phyloP scores from a whole-genome alignment of 2,329 filamentous ascomycete genomes.

The Tolypocladium capitatum region DNA sequence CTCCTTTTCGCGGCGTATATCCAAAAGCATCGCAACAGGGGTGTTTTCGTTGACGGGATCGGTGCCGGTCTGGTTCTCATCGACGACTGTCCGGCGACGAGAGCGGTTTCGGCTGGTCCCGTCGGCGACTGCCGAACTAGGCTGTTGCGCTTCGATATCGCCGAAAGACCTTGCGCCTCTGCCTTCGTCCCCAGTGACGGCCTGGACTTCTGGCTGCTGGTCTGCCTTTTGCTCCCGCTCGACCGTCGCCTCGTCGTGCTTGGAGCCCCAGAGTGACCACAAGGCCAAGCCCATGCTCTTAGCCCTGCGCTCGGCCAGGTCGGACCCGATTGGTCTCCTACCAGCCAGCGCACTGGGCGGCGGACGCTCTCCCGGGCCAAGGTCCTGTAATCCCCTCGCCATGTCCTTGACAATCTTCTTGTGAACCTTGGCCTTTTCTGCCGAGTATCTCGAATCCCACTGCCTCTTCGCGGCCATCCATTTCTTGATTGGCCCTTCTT shows the following conservation, averaged over 20 bases:
- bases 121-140: conserved; percentile 9
- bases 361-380: conserved; percentile 59
- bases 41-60: conserved; percentile 23
- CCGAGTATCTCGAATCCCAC: conserved; percentile 62
- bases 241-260: conserved; percentile 69
- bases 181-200: conserved; percentile 26
- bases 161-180: conserved; percentile 27
- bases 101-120: conserved; percentile 25
- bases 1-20: conserved; percentile 25
- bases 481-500: conserved; percentile 63
- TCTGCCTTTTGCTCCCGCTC: conserved; percentile 41
- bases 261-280: conserved; percentile 82
- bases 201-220: conserved; percentile 15
- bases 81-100: conserved; percentile 31
- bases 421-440: conserved; percentile 57
- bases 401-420: conserved; percentile 63
- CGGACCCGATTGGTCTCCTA: conserved; percentile 38
- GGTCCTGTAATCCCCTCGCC: conserved; percentile 55
- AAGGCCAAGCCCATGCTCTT: conserved; percentile 66
- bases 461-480: conserved; percentile 66
- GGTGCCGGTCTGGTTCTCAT: conserved; percentile 34
- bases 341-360: conserved; percentile 76
- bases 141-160: conserved; percentile 26
- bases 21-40: conserved; percentile 28
- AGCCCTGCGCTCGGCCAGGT: conserved; percentile 31